Evolutionary conservation across 257 asterid genomes (phyloP).

Genomic region (Ophiorrhiza pumila): DNA sequence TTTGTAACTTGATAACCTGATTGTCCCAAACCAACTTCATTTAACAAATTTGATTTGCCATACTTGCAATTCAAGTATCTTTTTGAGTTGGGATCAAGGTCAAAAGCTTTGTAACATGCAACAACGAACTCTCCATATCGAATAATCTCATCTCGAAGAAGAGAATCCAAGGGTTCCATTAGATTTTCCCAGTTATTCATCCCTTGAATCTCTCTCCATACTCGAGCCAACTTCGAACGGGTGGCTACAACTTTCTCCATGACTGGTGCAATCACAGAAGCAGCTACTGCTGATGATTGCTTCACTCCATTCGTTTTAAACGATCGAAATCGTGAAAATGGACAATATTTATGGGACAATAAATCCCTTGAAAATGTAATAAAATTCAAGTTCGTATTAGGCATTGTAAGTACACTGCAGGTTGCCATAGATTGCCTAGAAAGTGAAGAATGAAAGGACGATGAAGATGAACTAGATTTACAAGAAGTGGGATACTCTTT

Average conservation of each 20-base stretch:
- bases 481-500: background rate
- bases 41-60: conserved; percentile 34
- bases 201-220: conserved; percentile 62
- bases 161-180: conserved; percentile 50
- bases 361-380: conserved; percentile 8
- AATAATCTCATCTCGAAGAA: conserved; percentile 46
- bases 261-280: background rate
- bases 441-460: background rate
- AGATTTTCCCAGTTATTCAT: conserved; percentile 52
- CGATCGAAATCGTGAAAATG: background rate
- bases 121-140: conserved; percentile 60
- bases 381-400: background rate
- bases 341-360: background rate
- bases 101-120: conserved; percentile 67
- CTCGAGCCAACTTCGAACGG: conserved; percentile 25
- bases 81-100: conserved; percentile 48
- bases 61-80: conserved; percentile 67
- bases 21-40: conserved; percentile 39
- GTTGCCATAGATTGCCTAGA: conserved; percentile 9
- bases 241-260: background rate
- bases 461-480: background rate
- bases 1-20: conserved; percentile 57
- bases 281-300: background rate
- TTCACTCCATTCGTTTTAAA: background rate
- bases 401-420: conserved; percentile 1